Conservation (phyloP, 2,329 filamentous ascomycete genomes). For the Aspergillus cejpii region DNA sequence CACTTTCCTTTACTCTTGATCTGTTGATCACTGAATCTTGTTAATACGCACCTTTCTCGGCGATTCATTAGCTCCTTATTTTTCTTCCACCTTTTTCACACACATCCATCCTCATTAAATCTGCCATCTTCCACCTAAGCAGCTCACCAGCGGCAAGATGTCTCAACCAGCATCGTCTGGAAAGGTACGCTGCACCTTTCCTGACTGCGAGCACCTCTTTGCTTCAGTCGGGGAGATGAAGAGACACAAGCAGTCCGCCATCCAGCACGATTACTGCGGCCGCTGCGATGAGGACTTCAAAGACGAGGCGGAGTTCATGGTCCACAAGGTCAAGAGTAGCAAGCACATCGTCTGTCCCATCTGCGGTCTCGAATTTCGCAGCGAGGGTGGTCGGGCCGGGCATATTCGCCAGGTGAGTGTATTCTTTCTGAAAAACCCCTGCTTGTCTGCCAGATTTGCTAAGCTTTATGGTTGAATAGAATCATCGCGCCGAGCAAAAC, state of each 20-base stretch:
- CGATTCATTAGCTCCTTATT: too few species aligned
- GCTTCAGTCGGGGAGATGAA: conserved; percentile 42
- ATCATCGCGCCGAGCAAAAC: conserved; percentile 46
- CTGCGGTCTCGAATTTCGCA: conserved; percentile 52
- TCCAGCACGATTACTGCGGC: conserved; percentile 38
- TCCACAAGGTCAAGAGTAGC: conserved; percentile 45
- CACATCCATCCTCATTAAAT: background rate
- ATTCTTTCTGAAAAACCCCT: background rate
- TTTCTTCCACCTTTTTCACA: background rate
- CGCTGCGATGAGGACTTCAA: conserved; percentile 43
- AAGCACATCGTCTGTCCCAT: conserved; percentile 51
- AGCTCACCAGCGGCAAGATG: conserved; percentile 4
- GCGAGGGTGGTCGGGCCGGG: conserved; percentile 44
- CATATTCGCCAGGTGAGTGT: conserved; percentile 48
- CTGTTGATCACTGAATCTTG: too few species aligned
- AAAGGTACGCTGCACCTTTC: conserved; percentile 42
- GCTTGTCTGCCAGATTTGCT: too few species aligned
- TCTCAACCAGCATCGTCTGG: conserved; percentile 8
- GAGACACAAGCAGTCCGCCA: conserved; percentile 45
- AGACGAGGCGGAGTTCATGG: conserved; percentile 39
- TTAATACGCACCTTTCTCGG: too few species aligned
- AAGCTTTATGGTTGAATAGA: conserved; percentile 35
- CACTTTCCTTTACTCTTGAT: too few species aligned
- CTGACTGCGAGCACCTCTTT: conserved; percentile 44
- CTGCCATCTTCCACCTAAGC: too few species aligned